Evolutionary conservation across 1,139 yeast species (phyloP).

Genomic region (Candida glucosophila): DNA sequence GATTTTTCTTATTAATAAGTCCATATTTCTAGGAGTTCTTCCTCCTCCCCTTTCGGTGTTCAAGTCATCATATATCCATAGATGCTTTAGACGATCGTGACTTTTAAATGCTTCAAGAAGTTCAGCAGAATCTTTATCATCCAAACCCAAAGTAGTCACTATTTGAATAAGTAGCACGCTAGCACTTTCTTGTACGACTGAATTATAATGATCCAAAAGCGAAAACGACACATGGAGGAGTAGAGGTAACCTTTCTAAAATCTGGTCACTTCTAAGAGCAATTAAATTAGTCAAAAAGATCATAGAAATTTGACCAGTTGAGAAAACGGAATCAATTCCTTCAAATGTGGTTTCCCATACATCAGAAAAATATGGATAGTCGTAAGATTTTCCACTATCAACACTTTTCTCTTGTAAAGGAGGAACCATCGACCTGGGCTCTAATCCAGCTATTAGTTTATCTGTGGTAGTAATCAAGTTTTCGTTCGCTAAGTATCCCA

Average conservation of each 20-base stretch:
- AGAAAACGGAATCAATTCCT: slow-evolving; percentile 70
- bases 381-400: slow-evolving; percentile 5
- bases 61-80: slow-evolving; percentile 88
- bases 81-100: slow-evolving; percentile 23
- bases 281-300: slow-evolving; percentile 77
- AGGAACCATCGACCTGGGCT: slow-evolving; percentile 86
- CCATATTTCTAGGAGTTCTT: slow-evolving; percentile 84
- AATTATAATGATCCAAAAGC: slow-evolving; percentile 78
- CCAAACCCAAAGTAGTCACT: slow-evolving; percentile 53
- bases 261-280: slow-evolving; percentile 49
- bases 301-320: slow-evolving; percentile 80
- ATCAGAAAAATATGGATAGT: slow-evolving; percentile 68
- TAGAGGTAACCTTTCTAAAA: slow-evolving; percentile 56
- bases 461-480: slow-evolving; percentile 46
- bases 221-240: slow-evolving; percentile 76
- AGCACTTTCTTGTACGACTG: slow-evolving; percentile 79
- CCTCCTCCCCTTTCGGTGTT: slow-evolving; percentile 74
- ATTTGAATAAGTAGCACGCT: slow-evolving; percentile 65
- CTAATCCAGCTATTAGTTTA: slow-evolving; percentile 56
- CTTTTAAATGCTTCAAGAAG: slow-evolving; percentile 48
- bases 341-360: slow-evolving; percentile 49
- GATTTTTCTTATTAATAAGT: slow-evolving; percentile 58
- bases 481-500: slow-evolving; percentile 61
- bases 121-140: slow-evolving; percentile 44
- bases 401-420: slow-evolving; percentile 23